Base-by-base conservation (phyloP, 2,329 filamentous ascomycete species). In the Cladosporium halotolerans region DNA sequence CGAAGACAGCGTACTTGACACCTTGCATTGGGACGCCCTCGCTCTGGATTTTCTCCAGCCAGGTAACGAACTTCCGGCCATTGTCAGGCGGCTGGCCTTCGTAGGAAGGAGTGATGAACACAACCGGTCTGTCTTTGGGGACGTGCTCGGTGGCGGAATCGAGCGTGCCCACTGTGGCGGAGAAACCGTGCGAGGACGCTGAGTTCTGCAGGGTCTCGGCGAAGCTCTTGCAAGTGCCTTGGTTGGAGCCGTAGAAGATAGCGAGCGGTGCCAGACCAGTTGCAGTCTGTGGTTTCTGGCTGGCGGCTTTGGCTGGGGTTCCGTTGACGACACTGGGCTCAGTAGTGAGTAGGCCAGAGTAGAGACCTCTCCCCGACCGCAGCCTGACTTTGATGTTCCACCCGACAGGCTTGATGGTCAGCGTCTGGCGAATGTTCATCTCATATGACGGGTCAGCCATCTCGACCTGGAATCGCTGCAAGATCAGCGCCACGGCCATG, bases 161-260 rank as follows among this genome's bases (percentile, higher is more conserved):
- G 9, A 74, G 55, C 1, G 61, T 66, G 18, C 65, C 63, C 1
- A 72, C 58, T 6, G 65, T 63, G 16, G 67, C 69, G 6, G 57
- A 61, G 53, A 70, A 72, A 5, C 72, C 71, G 51, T 70, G 66
- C 4, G 64, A 63, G 11, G 62, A 55, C 1, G 70, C 70, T 33
- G 69, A 64, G 7, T 66, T 61, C 4, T 66, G 68, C 7, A 74
- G 61, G 7, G 65, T 61, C 32, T 71, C 67, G 1, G 72, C 72
- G 4, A 74, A 63, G 9, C 68, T 67, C 58, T 74, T 68, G 48
- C 71, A 74, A 6, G 72, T 74, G 1, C 72, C 69, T 11, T 67
- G 68, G 54, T 74, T 88, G n/a, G 83, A 86, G 2, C 87, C 87
- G 62, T 87, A 90, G 45, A 84, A 79, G 14, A 91, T 78, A 13